Base-by-base conservation (phyloP, 495 filamentous ascomycete genomes). In the Daldinia vernicosa region DNA sequence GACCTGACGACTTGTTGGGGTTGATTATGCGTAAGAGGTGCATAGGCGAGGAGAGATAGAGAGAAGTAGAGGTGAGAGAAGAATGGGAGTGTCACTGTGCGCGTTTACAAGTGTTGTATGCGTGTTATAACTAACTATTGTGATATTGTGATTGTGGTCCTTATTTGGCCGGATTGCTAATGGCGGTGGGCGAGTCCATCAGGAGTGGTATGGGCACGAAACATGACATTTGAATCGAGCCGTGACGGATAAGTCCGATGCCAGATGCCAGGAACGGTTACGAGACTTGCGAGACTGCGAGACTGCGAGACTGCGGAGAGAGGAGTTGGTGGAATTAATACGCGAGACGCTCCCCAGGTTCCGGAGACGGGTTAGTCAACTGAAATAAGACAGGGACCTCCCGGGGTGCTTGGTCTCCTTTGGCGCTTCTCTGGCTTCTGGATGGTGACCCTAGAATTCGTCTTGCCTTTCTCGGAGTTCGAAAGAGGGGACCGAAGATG, bases 211-310 rank as follows among this genome's bases (percentile, higher is more conserved):
- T 58, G 63, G 52, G 63, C 50, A 32, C 65, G 43, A 71, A 15
- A 67, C 60, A 60, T 72, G 63, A 55, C 69, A 72, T 67, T 63
- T 71, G 69, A 63, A 63, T 54, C 59, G 40, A 67, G 63, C 52
- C 40, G 67, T 57, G 24, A 50, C 62, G 53, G 61, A 45, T 27
- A 60, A 61, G 56, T 11, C 70, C 55, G 60, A 68, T 55, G 64
- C 56, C 40, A 56, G 55, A 57, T 60, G 37, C 47, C 19, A 26
- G 56, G 56, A 60, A 43, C 14, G 24, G 17, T 30, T 24, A 43
- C 39, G 4, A 43, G 12, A 17, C 17, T 60, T 60, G 47, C 35
- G 32, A 55, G 57, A 66, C 28, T 60, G 47, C 35, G 27, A 55
- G 51, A 66, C 22, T 60, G 47, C 35, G 26, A 55, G 52, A 66